Percentiles rank a stretch among this genome's conserved stretches.
Evolutionary conservation across 306 rosid genomes (phyloP).

Genomic region (Mimosa bimucronata): DNA sequence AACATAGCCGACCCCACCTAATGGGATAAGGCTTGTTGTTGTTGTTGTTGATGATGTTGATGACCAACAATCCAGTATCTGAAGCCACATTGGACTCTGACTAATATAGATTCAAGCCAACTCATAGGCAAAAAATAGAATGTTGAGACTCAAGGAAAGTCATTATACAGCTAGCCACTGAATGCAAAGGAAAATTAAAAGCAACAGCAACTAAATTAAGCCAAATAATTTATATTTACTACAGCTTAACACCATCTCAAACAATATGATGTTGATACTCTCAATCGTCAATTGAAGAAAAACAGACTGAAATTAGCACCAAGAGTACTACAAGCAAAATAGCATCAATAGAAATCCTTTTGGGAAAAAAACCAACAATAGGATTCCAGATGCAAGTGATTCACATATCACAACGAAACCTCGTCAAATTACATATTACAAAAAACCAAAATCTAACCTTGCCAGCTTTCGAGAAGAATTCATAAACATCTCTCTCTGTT

Average conservation of each 20-base stretch:
- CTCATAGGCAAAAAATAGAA: no score
- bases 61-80: background rate
- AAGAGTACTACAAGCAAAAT: conserved; percentile 10
- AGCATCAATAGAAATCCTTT: conserved; percentile 16
- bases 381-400: conserved; percentile 17
- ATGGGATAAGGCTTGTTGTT: no score
- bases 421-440: background rate
- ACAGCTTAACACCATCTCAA: conserved; percentile 22
- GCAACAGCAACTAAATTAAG: conserved; percentile 57
- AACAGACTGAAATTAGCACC: background rate
- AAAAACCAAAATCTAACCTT: conserved; percentile 59
- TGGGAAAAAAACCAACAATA: background rate
- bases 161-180: background rate
- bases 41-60: no score
- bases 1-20: no score
- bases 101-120: background rate
- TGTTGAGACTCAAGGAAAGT: background rate
- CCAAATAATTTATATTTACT: conserved; percentile 47
- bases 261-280: conserved; percentile 30
- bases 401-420: background rate
- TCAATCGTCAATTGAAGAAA: background rate
- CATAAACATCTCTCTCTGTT: conserved; percentile 87
- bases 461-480: conserved; percentile 96
- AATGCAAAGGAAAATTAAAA: conserved; percentile 38
- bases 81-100: background rate